A percentile compares a stretch with the other conserved stretches of the same genome.
Conservation (phyloP, 768 basidiomycete species). For the Auricularia sp. region DNA sequence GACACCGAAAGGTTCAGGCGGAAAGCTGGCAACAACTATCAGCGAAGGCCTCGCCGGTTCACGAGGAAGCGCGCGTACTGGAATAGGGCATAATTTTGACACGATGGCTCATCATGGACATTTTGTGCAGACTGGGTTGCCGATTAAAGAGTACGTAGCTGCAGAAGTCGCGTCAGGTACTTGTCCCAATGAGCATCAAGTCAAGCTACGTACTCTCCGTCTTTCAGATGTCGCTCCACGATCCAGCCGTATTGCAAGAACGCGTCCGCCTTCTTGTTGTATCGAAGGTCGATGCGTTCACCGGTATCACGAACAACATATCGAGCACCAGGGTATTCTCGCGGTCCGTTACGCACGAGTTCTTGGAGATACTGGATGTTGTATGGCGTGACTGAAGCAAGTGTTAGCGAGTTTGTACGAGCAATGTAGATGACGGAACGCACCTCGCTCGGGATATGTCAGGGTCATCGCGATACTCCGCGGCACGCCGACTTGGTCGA, state of each 20-base stretch:
- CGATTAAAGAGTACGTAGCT: conserved; percentile 95
- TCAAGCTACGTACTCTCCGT: conserved; percentile 79
- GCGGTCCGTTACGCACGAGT: conserved; percentile 89
- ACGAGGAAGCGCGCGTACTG: conserved; percentile 43
- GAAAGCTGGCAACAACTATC: conserved; percentile 50
- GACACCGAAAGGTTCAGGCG: conserved; percentile 97
- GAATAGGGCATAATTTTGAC: conserved; percentile 97
- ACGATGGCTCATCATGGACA: conserved; percentile 99
- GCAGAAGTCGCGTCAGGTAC: conserved; percentile 4
- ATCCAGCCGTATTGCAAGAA: conserved; percentile 98
- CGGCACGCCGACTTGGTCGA: conserved; percentile 97
- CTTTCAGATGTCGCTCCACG: conserved; percentile 92
- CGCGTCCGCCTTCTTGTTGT: conserved; percentile 91
- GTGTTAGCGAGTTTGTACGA: conserved; percentile 18
- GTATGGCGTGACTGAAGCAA: conserved; percentile 70
- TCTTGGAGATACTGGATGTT: conserved; percentile 92
- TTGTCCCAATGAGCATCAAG: not conserved
- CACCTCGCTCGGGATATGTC: conserved; percentile 81
- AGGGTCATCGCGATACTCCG: conserved; percentile 93
- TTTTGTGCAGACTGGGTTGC: conserved; percentile 96
- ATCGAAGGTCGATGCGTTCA: conserved; percentile 91
- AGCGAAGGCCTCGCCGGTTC: conserved; percentile 4
- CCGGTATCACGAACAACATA: conserved; percentile 97
- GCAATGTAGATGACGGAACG: conserved; percentile 36
- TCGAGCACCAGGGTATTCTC: conserved; percentile 88